Percentiles rank a stretch among this genome's conserved stretches.
phyloP scores from a whole-genome alignment of 2,329 filamentous ascomycete species.

The Aspergillus sp. region DNA sequence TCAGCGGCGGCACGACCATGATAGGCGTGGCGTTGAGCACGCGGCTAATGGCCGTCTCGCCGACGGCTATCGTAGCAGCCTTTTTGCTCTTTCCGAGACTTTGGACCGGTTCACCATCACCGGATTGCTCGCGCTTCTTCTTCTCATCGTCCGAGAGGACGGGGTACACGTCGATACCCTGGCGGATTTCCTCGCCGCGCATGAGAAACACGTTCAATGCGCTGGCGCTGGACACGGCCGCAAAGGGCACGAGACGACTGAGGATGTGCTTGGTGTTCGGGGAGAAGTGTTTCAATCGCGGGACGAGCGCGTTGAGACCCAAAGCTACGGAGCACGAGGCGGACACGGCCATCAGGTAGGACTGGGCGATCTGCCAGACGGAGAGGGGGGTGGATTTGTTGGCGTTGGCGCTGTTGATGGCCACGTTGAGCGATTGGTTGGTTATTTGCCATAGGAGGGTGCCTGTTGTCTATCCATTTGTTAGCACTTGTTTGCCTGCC shows the following conservation, averaged over 20 bases:
- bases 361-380: conserved; percentile 71
- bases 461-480: conserved; percentile 55
- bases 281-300: conserved; percentile 66
- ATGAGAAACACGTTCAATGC: conserved; percentile 95
- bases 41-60: conserved; percentile 82
- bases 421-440: conserved; percentile 97
- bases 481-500: no score
- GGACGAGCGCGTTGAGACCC: conserved; percentile 82
- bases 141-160: conserved; percentile 65
- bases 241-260: conserved; percentile 85
- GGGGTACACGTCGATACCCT: conserved; percentile 87
- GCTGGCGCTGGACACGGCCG: conserved; percentile 84
- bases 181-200: conserved; percentile 89
- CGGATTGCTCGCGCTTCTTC: conserved; percentile 53
- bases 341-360: conserved; percentile 83
- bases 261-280: conserved; percentile 69
- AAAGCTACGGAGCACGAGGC: conserved; percentile 91
- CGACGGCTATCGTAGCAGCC: conserved; percentile 81
- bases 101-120: conserved; percentile 56
- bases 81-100: conserved; percentile 79
- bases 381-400: conserved; percentile 94
- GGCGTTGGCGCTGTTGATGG: conserved; percentile 93
- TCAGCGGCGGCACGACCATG: conserved; percentile 87
- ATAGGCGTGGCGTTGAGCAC: conserved; percentile 93
- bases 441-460: conserved; percentile 90